Evolutionary conservation across 768 basidiomycete species (phyloP), one percentile per base, ranked within the genome.

Genomic region (Tulasnella calospora): DNA sequence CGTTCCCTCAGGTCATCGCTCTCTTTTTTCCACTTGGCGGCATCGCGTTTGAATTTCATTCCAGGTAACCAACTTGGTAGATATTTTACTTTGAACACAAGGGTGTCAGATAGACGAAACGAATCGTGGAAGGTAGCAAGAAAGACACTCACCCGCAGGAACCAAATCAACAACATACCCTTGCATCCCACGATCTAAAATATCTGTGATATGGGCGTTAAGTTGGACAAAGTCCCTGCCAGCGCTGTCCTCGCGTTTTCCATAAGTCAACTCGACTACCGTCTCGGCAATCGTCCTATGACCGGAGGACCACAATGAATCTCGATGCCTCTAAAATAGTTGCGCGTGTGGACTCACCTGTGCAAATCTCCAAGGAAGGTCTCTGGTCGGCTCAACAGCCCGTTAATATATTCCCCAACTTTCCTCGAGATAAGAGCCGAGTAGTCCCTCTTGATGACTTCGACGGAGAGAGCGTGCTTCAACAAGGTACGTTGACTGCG

Each of bases 21-120:
- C 61, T 33, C 61, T 13, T 35, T 33, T 10, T 67, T 67, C 61
- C 61, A 67, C 15, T 19, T 27, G 19, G 33, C 35, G 46, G 73
- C 75, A 13, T 57, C 35, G 9, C 55, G 47, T 44, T 76, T 51
- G 55, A 76, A 76, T 9, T 44, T 15, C 35, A 57, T 57, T 1
- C 75, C 75, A 21, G 75, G 57, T 7, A 76, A 38, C 75, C 75
- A 76, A 8, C 40, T 57, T n/a, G 75, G 55, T 19, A 76, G 33
- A 23, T 76, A 69, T 76, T 67, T 8, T n/a, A 76, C 75, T 76
- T 2, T 10, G 13, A 27, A 17, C 38, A 7, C 5, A 21, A 30
- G 23, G 8, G 72, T 3, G 44, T 17, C 1, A 17, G 12, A 44
- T 44, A 2, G 13, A 40, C 38, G 44, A 19, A 44, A 15, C 44